Percentiles rank a stretch among this genome's conserved stretches.
Evolutionary conservation across 1,284 basidiomycete genomes (phyloP).

Genomic region (Sanghuangporus weigelae): DNA sequence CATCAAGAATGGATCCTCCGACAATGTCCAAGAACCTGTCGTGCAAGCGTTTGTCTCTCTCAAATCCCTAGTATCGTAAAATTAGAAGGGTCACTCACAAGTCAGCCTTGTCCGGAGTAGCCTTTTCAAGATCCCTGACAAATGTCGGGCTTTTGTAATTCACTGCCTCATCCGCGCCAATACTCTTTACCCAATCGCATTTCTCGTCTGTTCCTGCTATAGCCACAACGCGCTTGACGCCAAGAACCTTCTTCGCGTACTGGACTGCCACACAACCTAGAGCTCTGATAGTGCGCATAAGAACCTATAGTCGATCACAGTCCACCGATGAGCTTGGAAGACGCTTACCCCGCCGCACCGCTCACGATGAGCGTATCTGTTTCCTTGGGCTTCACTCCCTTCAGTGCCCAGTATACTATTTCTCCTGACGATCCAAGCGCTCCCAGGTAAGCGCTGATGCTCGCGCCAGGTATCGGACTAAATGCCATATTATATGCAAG

Average conservation of each 20-base stretch:
- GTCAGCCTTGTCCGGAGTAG: constrained; percentile 18
- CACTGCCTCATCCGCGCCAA: constrained; percentile 40
- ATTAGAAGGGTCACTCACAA: constrained; percentile 10
- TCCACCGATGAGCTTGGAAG: background rate
- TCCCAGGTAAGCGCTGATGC: constrained; percentile 23
- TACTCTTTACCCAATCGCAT: constrained; percentile 37
- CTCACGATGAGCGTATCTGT: constrained; percentile 33
- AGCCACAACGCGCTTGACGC: constrained; percentile 38
- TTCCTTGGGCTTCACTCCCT: constrained; percentile 29
- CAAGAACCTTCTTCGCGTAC: constrained; percentile 33
- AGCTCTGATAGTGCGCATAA: constrained; percentile 18
- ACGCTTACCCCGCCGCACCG: constrained; percentile 30
- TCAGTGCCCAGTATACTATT: constrained; percentile 30
- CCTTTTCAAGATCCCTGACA: constrained; percentile 18
- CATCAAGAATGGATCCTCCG: constrained; percentile 34
- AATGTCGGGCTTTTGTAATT: constrained; percentile 37
- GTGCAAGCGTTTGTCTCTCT: background rate
- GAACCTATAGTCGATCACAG: background rate
- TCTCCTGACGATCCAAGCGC: constrained; percentile 25
- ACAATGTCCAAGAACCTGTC: constrained; percentile 32
- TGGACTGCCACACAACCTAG: constrained; percentile 28
- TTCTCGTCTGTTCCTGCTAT: constrained; percentile 42
- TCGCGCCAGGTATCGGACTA: constrained; percentile 13
- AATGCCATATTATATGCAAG: background rate
- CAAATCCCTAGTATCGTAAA: constrained; percentile 19